phyloP scores from a whole-genome alignment of 805 yeast species.

The Teunomyces barrocoloradensis region DNA sequence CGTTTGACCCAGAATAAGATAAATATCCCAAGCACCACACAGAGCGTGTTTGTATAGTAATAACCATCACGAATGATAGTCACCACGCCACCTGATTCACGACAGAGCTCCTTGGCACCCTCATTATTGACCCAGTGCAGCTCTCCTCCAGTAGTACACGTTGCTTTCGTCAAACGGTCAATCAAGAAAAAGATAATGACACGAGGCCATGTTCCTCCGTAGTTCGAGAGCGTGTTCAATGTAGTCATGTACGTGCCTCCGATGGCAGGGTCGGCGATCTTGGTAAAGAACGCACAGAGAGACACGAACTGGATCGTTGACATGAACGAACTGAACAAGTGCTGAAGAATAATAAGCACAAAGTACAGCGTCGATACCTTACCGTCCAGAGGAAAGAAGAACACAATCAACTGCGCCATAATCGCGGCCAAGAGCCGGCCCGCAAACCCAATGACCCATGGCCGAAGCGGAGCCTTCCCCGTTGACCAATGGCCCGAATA shows the following conservation, averaged over 20 bases:
- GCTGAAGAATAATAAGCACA: constrained; percentile 73
- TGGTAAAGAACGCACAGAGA: constrained; percentile 90
- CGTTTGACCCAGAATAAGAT: constrained; percentile 67
- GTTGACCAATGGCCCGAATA: constrained; percentile 95
- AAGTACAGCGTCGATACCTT: constrained; percentile 56
- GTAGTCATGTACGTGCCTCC: constrained; percentile 99
- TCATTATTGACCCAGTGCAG: constrained; percentile 22
- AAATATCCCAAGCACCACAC: constrained; percentile 63
- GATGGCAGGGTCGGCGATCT: constrained; percentile 89
- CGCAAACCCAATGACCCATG: constrained; percentile 86
- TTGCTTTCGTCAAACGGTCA: constrained; percentile 68
- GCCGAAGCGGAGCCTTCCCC: constrained; percentile 70
- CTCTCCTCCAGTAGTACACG: constrained; percentile 43
- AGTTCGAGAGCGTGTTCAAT: constrained; percentile 82
- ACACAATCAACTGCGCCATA: constrained; percentile 71
- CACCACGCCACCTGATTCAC: constrained; percentile 54
- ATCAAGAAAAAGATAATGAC: constrained; percentile 76
- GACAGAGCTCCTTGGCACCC: constrained; percentile 49
- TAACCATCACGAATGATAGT: constrained; percentile 71
- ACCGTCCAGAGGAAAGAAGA: constrained; percentile 60
- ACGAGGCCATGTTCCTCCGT: constrained; percentile 98
- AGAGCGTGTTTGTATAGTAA: constrained; percentile 69
- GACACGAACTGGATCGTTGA: constrained; percentile 94
- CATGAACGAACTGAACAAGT: constrained; percentile 86
- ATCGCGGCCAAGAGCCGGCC: constrained; percentile 78